Evolutionary conservation across 2,329 filamentous ascomycete genomes (phyloP).

Genomic region (Fusarium begoniae): DNA sequence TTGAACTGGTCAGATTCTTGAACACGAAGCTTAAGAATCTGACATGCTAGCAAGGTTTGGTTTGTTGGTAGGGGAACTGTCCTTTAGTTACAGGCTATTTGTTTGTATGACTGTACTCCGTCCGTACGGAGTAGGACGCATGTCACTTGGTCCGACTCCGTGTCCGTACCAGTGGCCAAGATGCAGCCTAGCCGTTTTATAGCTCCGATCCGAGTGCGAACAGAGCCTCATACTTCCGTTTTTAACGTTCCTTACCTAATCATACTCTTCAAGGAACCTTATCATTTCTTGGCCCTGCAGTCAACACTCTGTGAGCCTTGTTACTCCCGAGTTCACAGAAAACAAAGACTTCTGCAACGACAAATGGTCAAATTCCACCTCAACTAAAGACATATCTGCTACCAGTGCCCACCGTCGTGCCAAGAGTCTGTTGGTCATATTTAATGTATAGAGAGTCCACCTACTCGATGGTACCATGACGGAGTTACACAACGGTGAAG

Average conservation of each 20-base stretch:
- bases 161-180: background rate
- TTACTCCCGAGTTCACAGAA: background rate
- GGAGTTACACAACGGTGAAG: background rate
- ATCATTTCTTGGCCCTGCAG: background rate
- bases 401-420: too few species aligned
- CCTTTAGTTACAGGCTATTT: background rate
- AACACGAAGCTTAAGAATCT: background rate
- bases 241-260: background rate
- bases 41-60: background rate
- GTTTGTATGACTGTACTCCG: background rate
- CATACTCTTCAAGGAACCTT: too few species aligned
- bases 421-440: background rate
- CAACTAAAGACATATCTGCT: background rate
- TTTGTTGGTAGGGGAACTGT: background rate
- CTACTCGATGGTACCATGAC: background rate
- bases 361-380: background rate
- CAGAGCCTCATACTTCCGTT: background rate
- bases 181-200: background rate
- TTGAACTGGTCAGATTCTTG: slow-evolving; percentile 5
- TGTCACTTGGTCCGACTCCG: slow-evolving; percentile 4
- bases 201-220: background rate
- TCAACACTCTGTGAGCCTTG: background rate
- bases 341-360: background rate
- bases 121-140: background rate
- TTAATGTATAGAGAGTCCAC: background rate